phyloP scores from a whole-genome alignment of 805 yeast species.

The Clavispora santaluciae region DNA sequence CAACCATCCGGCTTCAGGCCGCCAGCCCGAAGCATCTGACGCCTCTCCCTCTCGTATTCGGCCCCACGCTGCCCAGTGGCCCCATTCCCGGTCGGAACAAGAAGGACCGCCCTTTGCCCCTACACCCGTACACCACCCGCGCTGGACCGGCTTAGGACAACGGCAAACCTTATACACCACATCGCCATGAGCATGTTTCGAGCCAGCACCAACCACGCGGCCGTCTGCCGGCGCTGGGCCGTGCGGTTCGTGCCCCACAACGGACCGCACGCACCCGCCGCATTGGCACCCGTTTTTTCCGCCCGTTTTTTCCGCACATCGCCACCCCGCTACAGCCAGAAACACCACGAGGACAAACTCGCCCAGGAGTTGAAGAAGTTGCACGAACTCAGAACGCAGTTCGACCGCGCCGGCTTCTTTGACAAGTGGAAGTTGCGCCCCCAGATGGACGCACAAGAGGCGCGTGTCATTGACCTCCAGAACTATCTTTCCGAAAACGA shows the following conservation, averaged over 20 bases:
- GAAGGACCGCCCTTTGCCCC: no score
- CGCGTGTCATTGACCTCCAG: slow-evolving; percentile 1
- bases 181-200: background rate
- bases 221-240: background rate
- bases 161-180: background rate
- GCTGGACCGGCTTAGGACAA: background rate
- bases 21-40: no score
- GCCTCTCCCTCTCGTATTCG: no score
- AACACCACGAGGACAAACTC: slow-evolving; percentile 10
- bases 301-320: background rate
- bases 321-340: background rate
- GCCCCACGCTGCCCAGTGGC: no score
- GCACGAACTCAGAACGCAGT: slow-evolving; percentile 19
- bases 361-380: slow-evolving; percentile 20
- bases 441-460: slow-evolving; percentile 11
- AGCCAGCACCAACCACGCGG: background rate
- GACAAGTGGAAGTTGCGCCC: slow-evolving; percentile 21
- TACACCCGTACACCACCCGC: background rate
- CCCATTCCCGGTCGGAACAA: no score
- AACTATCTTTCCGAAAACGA: slow-evolving; percentile 16
- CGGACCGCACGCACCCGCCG: background rate
- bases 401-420: slow-evolving; percentile 20
- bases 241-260: background rate
- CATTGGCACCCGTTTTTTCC: background rate
- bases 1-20: no score